A percentile compares a stretch with the other conserved stretches of the same genome.
These are phyloP conservation scores for Tuber magnatum DNA, from an alignment of 495 filamentous ascomycete genomes.

Conservation along the genomic window DNA sequence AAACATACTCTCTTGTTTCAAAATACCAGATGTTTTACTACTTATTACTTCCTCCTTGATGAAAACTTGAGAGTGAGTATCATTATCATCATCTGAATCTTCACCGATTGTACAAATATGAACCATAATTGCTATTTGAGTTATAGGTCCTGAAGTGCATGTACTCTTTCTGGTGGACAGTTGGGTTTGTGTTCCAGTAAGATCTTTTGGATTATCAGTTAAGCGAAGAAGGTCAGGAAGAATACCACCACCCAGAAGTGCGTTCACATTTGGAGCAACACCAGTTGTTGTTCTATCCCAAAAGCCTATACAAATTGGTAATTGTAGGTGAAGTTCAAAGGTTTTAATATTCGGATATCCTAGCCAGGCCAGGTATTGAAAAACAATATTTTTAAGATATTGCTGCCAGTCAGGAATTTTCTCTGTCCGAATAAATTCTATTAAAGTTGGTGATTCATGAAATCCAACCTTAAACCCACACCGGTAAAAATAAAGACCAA, in stretches of 20 bases:
- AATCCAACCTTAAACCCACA: neutral
- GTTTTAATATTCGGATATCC: neutral
- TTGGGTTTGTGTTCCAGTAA: neutral
- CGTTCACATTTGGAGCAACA: neutral
- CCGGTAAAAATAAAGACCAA: neutral
- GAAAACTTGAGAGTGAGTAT: too few species aligned
- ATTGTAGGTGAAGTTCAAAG: neutral
- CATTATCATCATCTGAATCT: too few species aligned
- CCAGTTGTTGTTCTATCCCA: neutral
- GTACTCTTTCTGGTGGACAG: too few species aligned
- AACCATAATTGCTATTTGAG: too few species aligned
- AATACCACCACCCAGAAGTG: neutral
- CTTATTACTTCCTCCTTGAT: too few species aligned
- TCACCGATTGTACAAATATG: too few species aligned
- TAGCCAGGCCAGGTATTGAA: neutral
- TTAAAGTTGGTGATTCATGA: neutral
- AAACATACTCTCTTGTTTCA: too few species aligned
- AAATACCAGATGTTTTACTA: too few species aligned
- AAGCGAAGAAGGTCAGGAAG: neutral
- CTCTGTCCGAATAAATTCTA: neutral
- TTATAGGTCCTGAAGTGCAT: too few species aligned
- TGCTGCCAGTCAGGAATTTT: neutral
- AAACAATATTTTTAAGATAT: neutral
- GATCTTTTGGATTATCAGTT: neutral
- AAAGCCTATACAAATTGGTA: neutral